Evolutionary conservation across 192 early-diverging fungal genomes (phyloP).

Genomic region (Umbelopsis isabellina): DNA sequence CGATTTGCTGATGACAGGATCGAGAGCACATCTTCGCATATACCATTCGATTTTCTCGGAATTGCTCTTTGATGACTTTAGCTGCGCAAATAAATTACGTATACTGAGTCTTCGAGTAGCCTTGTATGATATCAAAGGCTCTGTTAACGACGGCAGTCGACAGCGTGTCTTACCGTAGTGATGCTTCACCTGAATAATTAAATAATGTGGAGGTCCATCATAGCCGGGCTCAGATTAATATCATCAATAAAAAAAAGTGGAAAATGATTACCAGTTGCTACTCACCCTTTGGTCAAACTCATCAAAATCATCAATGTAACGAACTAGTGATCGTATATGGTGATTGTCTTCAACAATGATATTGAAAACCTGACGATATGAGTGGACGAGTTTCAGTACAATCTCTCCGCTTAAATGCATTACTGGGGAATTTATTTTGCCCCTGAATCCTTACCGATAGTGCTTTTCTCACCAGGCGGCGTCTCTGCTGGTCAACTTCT

Average conservation of each 20-base stretch:
- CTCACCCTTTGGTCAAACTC: conserved; percentile 44
- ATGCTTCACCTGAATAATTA: conserved; percentile 26
- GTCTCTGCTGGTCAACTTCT: conserved; percentile 13
- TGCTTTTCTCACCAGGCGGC: conserved; percentile 17
- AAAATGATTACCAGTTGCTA: background rate
- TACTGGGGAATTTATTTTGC: background rate
- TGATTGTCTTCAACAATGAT: conserved; percentile 41
- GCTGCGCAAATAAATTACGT: conserved; percentile 5
- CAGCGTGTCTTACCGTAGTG: conserved; percentile 28
- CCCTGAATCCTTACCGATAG: conserved; percentile 21
- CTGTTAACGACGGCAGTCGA: conserved; percentile 25
- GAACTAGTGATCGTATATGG: conserved; percentile 31
- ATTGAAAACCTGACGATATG: conserved; percentile 42
- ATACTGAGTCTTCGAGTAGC: conserved; percentile 16
- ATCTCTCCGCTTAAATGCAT: background rate
- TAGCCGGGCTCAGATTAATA: background rate
- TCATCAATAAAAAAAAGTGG: no score
- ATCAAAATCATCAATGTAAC: conserved; percentile 43
- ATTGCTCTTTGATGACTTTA: conserved; percentile 46
- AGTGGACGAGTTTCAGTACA: background rate
- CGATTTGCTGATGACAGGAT: conserved; percentile 45
- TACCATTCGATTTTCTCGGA: conserved; percentile 53
- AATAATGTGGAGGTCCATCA: background rate
- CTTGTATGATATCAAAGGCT: conserved; percentile 1
- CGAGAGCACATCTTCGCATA: conserved; percentile 41